Percentiles rank a stretch among this genome's conserved stretches.
Conservation (phyloP, 495 filamentous ascomycete species). For the Cenococcum geophilum region DNA sequence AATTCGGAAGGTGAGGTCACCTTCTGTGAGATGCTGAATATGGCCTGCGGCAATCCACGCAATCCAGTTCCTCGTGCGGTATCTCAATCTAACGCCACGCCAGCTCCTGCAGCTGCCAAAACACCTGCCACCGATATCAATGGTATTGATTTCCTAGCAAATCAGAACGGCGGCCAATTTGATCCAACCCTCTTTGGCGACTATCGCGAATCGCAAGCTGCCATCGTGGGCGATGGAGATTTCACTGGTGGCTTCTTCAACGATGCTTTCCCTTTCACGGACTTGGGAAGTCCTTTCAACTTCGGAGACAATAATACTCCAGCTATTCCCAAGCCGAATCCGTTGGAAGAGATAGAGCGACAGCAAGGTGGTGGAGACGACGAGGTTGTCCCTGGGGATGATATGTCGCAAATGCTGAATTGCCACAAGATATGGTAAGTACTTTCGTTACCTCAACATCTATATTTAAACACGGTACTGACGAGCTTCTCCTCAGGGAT, state of each 20-base stretch:
- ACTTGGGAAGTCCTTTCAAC: slow-evolving; percentile 70
- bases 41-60: slow-evolving; percentile 64
- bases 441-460: slow-evolving; percentile 27
- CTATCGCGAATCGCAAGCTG: slow-evolving; percentile 86
- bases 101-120: slow-evolving; percentile 32
- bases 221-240: slow-evolving; percentile 58
- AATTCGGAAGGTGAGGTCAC: slow-evolving; percentile 51
- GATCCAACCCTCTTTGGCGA: slow-evolving; percentile 89
- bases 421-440: slow-evolving; percentile 90
- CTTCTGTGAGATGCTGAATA: slow-evolving; percentile 65
- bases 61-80: slow-evolving; percentile 55
- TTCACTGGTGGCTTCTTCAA: slow-evolving; percentile 70
- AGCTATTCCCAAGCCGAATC: slow-evolving; percentile 54
- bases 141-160: slow-evolving; percentile 67
- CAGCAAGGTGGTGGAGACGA: slow-evolving; percentile 62
- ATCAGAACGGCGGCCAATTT: slow-evolving; percentile 82
- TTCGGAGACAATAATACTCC: slow-evolving; percentile 48
- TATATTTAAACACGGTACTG: background rate
- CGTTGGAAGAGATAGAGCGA: slow-evolving; percentile 68
- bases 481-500: slow-evolving; percentile 57
- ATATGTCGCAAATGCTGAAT: slow-evolving; percentile 60
- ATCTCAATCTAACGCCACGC: slow-evolving; percentile 34
- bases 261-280: slow-evolving; percentile 73
- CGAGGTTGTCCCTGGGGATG: slow-evolving; percentile 56
- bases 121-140: slow-evolving; percentile 34